Percentiles rank a stretch among this genome's conserved stretches.
Conservation (phyloP, 2,329 filamentous ascomycete genomes). For the Ambrosiella xylebori region DNA sequence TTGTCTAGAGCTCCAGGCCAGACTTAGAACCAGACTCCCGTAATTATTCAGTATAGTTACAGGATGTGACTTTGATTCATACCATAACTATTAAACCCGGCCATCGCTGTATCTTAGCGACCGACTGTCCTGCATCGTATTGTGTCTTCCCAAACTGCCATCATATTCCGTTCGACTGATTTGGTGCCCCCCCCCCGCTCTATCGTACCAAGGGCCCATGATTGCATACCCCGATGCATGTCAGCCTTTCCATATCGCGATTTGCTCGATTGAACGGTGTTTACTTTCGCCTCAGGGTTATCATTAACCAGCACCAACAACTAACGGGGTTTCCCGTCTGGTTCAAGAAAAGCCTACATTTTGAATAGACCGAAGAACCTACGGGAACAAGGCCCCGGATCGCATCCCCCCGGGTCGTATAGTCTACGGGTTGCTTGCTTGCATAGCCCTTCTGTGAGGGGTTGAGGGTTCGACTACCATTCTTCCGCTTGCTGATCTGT, state of each 20-base stretch:
- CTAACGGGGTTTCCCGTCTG: neutral
- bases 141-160: neutral
- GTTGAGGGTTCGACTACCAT: too few species aligned
- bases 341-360: too few species aligned
- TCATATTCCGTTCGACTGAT: neutral
- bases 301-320: neutral
- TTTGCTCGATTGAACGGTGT: neutral
- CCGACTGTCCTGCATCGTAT: neutral
- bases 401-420: neutral
- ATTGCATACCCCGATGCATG: neutral
- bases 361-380: neutral
- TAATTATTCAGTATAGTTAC: neutral
- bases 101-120: slow-evolving; percentile 1
- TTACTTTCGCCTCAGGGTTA: neutral
- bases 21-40: neutral
- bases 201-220: neutral
- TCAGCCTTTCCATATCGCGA: neutral
- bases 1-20: too few species aligned
- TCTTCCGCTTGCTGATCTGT: neutral
- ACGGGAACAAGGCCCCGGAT: neutral
- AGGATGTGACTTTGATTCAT: neutral
- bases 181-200: neutral
- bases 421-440: neutral
- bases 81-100: neutral
- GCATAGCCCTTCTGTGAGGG: neutral